Evolutionary conservation across 2,329 filamentous ascomycete species (phyloP).

Genomic region (Aspergillus fumigatiaffinis): DNA sequence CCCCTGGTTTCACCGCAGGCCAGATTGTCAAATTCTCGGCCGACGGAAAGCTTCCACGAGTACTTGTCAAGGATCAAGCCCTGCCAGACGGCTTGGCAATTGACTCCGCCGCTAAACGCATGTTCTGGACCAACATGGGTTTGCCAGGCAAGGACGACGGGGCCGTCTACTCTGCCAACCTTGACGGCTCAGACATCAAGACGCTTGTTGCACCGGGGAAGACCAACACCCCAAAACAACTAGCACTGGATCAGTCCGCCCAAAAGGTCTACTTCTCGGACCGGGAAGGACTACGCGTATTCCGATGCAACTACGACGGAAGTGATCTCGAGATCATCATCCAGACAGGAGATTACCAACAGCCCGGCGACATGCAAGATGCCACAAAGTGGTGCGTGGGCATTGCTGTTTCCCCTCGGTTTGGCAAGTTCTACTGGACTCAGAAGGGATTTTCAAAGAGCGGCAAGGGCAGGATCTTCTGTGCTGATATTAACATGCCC

Average conservation of each 20-base stretch:
- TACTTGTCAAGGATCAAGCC: conserved; percentile 13
- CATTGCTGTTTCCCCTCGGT: conserved; percentile 44
- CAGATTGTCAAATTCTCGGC: conserved; percentile 15
- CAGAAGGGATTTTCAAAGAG: conserved; percentile 56
- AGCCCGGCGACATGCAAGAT: conserved; percentile 31
- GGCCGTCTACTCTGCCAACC: conserved; percentile 42
- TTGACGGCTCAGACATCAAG: conserved; percentile 47
- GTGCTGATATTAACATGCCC: conserved; percentile 43
- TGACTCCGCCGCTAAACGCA: conserved; percentile 25
- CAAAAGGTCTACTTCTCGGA: conserved; percentile 42
- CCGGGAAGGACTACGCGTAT: conserved; percentile 41
- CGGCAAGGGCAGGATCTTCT: conserved; percentile 50
- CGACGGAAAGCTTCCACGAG: conserved; percentile 14
- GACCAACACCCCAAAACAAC: conserved; percentile 49
- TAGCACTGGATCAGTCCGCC: conserved; percentile 24
- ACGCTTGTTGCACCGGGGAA: conserved; percentile 43
- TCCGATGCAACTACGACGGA: conserved; percentile 35
- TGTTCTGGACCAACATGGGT: conserved; percentile 54
- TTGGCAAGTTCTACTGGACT: conserved; percentile 55
- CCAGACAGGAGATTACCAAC: conserved; percentile 26
- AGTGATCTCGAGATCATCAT: conserved; percentile 37
- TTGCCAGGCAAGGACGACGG: conserved; percentile 39
- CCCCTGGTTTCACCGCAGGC: conserved; percentile 11
- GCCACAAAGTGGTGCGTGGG: conserved; percentile 53
- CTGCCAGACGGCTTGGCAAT: conserved; percentile 48